Base-by-base conservation (phyloP, 768 basidiomycete genomes). In the Flagelloscypha sp. region DNA sequence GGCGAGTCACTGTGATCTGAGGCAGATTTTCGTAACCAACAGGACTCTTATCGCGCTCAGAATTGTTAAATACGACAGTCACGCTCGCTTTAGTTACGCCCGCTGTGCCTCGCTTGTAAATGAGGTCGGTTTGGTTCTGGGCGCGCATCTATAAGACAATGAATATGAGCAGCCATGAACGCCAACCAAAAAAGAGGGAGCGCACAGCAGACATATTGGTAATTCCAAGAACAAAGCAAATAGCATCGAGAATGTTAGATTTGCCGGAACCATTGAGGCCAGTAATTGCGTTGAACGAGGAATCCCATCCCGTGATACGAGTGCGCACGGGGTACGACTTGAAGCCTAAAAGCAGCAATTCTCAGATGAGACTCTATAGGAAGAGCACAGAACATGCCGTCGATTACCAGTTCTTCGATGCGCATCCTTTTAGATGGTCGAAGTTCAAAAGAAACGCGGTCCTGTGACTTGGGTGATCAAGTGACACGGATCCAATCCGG, bases 181-280 rank as follows among this genome's bases (percentile, higher is more conserved):
- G 0, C 10, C 15, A 4, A 8, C n/a, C n/a, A 9, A 5, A 7
- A 11, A 33, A 18, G 5, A 20, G 4, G 3, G 40, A 6, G 53
- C 75, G 36, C 43, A 87, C 93, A 43, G 82, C 79, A n/a, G 84
- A 66, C 84, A 97, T 87, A 57, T 97, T 98, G 2, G 93, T 98
- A 46, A 98, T 87, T 11, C 95, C 95, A 13, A 99, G 71, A 11
- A 97, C 95, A 55, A 99, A 99, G 61, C 93, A 95, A 59, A 98
- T 98, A 40, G 95, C 93, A 66, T 99, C 95, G 44, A 99, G 77
- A 49, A 99, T 98, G 64, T 99, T 99, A 40, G 92, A 95, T 66
- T 99, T 98, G 48, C 94, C 94, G 0, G 90, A 94, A 2, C 89
- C 90, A 65, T 90, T 90, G 46, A 88, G 74, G 30, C 93, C 93